Evolutionary conservation across 805 yeast genomes (phyloP).

Genomic region (Lipomyces chichibuensis): DNA sequence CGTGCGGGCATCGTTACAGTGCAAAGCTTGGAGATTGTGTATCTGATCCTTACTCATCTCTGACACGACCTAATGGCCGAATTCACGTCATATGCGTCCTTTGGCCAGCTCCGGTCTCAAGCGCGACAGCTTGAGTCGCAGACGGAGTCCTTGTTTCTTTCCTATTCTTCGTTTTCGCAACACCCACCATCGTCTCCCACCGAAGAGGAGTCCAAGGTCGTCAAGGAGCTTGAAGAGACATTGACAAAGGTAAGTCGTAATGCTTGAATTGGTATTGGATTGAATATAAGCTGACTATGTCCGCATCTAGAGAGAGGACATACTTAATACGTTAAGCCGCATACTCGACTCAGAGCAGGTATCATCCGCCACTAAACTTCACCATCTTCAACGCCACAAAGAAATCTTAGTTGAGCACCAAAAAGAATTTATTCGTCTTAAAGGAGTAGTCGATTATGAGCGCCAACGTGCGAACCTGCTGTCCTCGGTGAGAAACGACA

Average conservation of each 20-base stretch:
- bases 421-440: constrained; percentile 62
- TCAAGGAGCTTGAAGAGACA: constrained; percentile 54
- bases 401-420: constrained; percentile 74
- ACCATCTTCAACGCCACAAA: constrained; percentile 80
- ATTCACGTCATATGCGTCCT: constrained; percentile 45
- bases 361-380: constrained; percentile 71
- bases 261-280: constrained; percentile 29
- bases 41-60: neutral
- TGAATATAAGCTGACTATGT: neutral
- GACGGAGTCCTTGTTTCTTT: constrained; percentile 57
- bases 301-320: constrained; percentile 52
- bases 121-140: constrained; percentile 72
- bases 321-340: constrained; percentile 55
- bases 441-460: constrained; percentile 65
- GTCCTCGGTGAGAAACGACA: constrained; percentile 76
- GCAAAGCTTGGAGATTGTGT: neutral
- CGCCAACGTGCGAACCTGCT: constrained; percentile 75
- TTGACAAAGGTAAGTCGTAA: constrained; percentile 49
- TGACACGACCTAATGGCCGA: constrained; percentile 12
- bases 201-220: constrained; percentile 53
- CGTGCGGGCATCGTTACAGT: neutral
- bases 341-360: constrained; percentile 59
- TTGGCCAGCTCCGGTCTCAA: constrained; percentile 69
- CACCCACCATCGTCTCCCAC: constrained; percentile 54
- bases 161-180: constrained; percentile 59